Base-by-base conservation (phyloP, 208 protist genomes). In the Trypanosoma melophagium region DNA sequence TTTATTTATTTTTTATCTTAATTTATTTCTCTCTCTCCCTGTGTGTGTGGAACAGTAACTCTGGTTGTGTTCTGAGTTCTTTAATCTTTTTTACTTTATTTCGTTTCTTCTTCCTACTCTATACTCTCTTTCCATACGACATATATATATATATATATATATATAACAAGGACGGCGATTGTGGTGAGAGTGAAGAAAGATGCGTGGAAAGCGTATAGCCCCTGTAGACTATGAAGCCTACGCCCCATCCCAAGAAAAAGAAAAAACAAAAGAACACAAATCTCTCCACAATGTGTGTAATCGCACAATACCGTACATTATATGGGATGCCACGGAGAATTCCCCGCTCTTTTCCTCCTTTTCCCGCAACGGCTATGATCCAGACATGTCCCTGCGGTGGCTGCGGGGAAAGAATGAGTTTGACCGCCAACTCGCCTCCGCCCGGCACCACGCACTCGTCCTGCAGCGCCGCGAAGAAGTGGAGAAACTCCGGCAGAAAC, bases 331-430 rank as follows among this genome's bases (percentile, higher is more conserved):
- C 21, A 58, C 42, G 16, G 69, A 57, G 24, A 28, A 41, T 3
- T 58, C 28, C 1, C 57, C 57, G 12, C 61, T 59, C 0, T 67
- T 42, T 40, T 59, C 51, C 22, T 41, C 53, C 35, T 60, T 75
- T 57, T 28, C 56, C 10, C 7, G 14, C 24, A 42, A 31, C 8
- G 25, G 45, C 10, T 24, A 41, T 22, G 13, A 17, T 3, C 25
- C 31, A 13, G 19, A 8, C 2, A 28, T 24, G 35, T 24, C 24
- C 3, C 14, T 40, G 3, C 1, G 13, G 1, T 59, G 61, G 61
- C 14, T 59, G 31, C 31, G 38, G n/a, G 73, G 66, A 3, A 66
- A 64, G 22, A 77, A 81, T 51, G 66, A 70, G 17, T 77, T 78
- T 45, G 71, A 81, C 55, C 3, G 31, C 40, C 50, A 81, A 42